These are phyloP conservation scores for Lactarius sanguifluus DNA, from an alignment of 768 basidiomycete genomes.

Conservation along the genomic window DNA sequence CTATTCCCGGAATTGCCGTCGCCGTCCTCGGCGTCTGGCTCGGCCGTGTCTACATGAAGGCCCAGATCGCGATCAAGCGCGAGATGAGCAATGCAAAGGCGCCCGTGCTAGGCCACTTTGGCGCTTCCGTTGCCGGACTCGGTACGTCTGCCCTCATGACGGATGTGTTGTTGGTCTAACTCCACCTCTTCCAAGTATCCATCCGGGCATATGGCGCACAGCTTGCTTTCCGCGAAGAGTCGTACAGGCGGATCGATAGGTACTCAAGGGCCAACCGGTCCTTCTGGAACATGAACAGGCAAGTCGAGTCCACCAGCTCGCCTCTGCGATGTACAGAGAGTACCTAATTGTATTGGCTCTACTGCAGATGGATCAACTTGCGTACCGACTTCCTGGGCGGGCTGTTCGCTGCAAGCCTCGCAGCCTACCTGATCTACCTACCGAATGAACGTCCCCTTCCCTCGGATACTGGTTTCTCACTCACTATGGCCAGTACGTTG, in stretches of 20 bases:
- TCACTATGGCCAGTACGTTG: conserved; percentile 41
- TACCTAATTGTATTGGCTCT: background rate
- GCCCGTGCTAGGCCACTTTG: conserved; percentile 52
- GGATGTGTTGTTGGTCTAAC: background rate
- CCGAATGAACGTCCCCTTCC: conserved; percentile 37
- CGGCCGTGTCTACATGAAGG: conserved; percentile 53
- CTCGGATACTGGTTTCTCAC: conserved; percentile 42
- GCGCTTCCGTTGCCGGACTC: conserved; percentile 52
- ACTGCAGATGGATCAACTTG: conserved; percentile 46
- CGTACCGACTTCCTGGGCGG: conserved; percentile 57
- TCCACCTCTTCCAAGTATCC: conserved; percentile 34
- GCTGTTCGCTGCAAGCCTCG: conserved; percentile 51
- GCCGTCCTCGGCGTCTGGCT: conserved; percentile 41
- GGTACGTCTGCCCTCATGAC: conserved; percentile 32
- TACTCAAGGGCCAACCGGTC: conserved; percentile 43
- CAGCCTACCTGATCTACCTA: conserved; percentile 52
- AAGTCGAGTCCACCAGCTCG: conserved; percentile 9
- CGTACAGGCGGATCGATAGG: conserved; percentile 47
- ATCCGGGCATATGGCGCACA: conserved; percentile 60
- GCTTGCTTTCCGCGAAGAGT: conserved; percentile 43
- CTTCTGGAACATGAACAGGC: conserved; percentile 52
- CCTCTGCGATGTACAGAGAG: background rate
- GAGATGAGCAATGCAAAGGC: conserved; percentile 53
- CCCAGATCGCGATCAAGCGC: conserved; percentile 56
- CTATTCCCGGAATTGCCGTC: conserved; percentile 40